phyloP scores from a whole-genome alignment of 345 rosid genomes.

The Heritiera fomes region DNA sequence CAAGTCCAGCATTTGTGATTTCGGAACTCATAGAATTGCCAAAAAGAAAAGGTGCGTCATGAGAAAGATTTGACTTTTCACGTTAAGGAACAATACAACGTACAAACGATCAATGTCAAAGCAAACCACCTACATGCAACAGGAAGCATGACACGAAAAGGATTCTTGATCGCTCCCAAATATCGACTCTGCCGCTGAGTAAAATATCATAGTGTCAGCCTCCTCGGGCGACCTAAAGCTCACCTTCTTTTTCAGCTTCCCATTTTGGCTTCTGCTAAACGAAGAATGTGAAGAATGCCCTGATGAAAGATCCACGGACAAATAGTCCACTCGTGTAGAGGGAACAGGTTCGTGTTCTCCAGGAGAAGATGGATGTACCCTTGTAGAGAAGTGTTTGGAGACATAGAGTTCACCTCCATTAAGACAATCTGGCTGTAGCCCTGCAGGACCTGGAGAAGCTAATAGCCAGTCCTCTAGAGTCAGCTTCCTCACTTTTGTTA shows the following conservation, averaged over 20 bases:
- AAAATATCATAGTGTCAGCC: slow-evolving; percentile 34
- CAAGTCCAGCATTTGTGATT: neutral
- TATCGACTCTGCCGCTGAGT: slow-evolving; percentile 28
- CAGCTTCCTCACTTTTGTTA: neutral
- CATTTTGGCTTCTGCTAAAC: slow-evolving; percentile 27
- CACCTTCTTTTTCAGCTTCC: slow-evolving; percentile 37
- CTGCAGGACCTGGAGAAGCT: slow-evolving; percentile 32
- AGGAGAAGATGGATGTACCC: slow-evolving; percentile 26
- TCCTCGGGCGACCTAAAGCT: slow-evolving; percentile 47
- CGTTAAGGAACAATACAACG: neutral
- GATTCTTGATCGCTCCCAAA: neutral
- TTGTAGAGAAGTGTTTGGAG: slow-evolving; percentile 25
- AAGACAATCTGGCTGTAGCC: slow-evolving; percentile 14
- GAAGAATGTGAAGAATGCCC: slow-evolving; percentile 5
- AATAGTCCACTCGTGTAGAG: neutral
- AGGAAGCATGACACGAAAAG: neutral
- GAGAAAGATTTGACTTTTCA: neutral
- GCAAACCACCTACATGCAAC: neutral
- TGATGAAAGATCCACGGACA: slow-evolving; percentile 17
- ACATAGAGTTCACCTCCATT: slow-evolving; percentile 32
- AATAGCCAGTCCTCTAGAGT: slow-evolving; percentile 45
- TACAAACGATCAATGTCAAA: neutral
- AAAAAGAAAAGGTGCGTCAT: neutral
- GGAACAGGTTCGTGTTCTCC: neutral
- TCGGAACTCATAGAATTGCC: neutral